A percentile compares a stretch with the other conserved stretches of the same genome.
These are phyloP conservation scores for Cocos nucifera DNA, from an alignment of 176 grass and related monocot species.

Conservation along the genomic window DNA sequence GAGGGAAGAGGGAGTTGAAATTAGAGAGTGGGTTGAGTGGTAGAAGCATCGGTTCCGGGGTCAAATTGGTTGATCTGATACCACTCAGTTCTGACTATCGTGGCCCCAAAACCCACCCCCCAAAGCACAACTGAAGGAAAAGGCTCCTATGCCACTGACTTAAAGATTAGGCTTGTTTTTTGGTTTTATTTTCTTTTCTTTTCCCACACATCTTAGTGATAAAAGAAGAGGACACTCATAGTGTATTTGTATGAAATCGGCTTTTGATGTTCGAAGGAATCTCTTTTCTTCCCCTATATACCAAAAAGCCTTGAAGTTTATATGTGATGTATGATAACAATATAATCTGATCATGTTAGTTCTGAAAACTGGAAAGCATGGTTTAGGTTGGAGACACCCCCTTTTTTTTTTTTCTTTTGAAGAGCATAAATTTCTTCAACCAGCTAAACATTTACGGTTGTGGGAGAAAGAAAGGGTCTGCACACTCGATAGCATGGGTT, in stretches of 20 bases:
- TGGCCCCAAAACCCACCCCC: constrained; percentile 17
- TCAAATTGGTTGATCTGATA: constrained; percentile 1
- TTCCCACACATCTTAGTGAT: neutral
- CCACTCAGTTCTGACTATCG: constrained; percentile 19
- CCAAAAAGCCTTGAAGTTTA: neutral
- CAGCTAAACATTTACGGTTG: too few species aligned
- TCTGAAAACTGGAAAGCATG: too few species aligned
- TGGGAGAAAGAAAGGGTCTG: too few species aligned
- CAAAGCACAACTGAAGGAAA: constrained; percentile 16
- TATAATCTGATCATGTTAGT: too few species aligned
- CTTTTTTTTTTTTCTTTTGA: too few species aligned
- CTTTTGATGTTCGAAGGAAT: constrained; percentile 10
- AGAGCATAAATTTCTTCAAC: too few species aligned
- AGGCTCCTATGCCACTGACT: neutral
- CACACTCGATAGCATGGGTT: too few species aligned
- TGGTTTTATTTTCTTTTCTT: neutral
- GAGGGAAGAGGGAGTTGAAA: neutral
- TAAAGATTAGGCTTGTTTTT: neutral
- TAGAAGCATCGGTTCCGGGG: constrained; percentile 3
- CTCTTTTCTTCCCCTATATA: neutral
- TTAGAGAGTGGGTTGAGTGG: constrained; percentile 4
- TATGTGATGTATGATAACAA: neutral
- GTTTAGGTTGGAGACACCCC: too few species aligned
- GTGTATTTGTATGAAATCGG: constrained; percentile 8
- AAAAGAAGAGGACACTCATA: constrained; percentile 7